A percentile compares a stretch with the other conserved stretches of the same genome.
These are phyloP conservation scores for Microascus cirrosus DNA, from an alignment of 2,329 filamentous ascomycete species.

Conservation along the genomic window DNA sequence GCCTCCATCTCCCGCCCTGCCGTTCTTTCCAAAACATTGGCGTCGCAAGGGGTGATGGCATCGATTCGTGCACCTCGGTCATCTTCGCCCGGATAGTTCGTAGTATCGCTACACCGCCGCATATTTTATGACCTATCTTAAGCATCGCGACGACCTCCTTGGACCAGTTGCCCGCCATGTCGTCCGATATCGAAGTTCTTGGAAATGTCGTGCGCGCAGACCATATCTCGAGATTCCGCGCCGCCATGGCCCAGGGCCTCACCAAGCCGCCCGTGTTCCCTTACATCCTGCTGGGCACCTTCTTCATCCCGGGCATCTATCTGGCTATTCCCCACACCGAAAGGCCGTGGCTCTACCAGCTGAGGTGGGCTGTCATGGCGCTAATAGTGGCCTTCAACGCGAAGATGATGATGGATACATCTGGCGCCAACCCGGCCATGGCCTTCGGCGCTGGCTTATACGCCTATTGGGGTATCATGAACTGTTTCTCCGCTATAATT, in stretches of 20 bases:
- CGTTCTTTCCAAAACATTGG: neutral
- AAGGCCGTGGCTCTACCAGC: conserved; percentile 36
- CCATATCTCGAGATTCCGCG: conserved; percentile 25
- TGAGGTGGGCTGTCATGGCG: conserved; percentile 36
- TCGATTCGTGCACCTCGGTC: neutral
- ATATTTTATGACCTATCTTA: neutral
- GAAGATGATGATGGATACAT: conserved; percentile 26
- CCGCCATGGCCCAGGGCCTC: conserved; percentile 23
- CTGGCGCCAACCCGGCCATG: conserved; percentile 38
- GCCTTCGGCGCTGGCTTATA: conserved; percentile 40
- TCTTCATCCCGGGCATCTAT: conserved; percentile 41
- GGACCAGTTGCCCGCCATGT: neutral
- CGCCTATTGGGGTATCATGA: conserved; percentile 38
- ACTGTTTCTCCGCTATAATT: conserved; percentile 35
- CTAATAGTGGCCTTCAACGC: conserved; percentile 30
- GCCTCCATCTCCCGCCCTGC: neutral
- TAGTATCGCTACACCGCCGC: neutral
- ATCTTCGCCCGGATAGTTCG: neutral
- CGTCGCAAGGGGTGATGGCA: neutral
- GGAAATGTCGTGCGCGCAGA: conserved; percentile 10
- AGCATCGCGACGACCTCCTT: neutral
- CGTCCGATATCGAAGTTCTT: conserved; percentile 3
- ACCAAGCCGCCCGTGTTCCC: conserved; percentile 40
- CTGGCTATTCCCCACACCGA: conserved; percentile 42
- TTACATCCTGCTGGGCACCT: conserved; percentile 32